These are phyloP conservation scores for Fusarium ramigenum DNA, from an alignment of 2,329 filamentous ascomycete genomes.

Conservation along the genomic window DNA sequence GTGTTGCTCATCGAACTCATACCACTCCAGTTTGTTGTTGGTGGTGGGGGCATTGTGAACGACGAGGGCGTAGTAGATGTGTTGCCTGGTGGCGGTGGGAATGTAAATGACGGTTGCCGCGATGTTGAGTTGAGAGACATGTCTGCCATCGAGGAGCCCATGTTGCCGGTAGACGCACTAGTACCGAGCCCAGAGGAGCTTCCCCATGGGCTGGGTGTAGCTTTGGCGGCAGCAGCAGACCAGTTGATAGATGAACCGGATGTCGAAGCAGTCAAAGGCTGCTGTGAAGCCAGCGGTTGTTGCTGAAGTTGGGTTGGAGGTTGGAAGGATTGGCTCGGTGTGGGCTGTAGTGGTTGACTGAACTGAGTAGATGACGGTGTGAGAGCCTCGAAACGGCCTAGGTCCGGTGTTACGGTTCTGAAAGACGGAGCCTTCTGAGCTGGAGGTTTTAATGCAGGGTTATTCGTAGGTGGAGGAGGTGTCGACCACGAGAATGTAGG, in stretches of 20 bases:
- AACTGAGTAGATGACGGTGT: conserved; percentile 70
- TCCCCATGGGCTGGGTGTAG: conserved; percentile 62
- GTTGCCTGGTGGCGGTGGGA: conserved; percentile 62
- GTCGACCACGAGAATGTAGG: conserved; percentile 73
- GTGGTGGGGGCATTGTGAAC: conserved; percentile 60
- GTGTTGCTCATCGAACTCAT: conserved; percentile 14
- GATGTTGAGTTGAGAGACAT: conserved; percentile 58
- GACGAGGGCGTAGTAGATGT: conserved; percentile 45
- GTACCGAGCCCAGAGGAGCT: conserved; percentile 47
- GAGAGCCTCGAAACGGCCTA: conserved; percentile 63
- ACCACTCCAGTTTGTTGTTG: conserved; percentile 41
- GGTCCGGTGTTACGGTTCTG: conserved; percentile 68
- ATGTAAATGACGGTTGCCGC: conserved; percentile 62
- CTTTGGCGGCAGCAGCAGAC: conserved; percentile 51
- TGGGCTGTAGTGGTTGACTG: conserved; percentile 67
- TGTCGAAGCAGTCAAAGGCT: conserved; percentile 21
- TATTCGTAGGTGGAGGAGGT: conserved; percentile 59
- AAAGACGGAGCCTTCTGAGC: conserved; percentile 49
- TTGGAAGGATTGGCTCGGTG: conserved; percentile 39
- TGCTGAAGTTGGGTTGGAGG: conserved; percentile 39
- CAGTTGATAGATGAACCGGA: conserved; percentile 60
- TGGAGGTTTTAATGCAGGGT: conserved; percentile 42
- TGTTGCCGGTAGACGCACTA: conserved; percentile 35
- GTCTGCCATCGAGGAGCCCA: conserved; percentile 57
- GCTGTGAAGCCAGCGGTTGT: conserved; percentile 33